These are phyloP conservation scores for Bipolaris zeicola DNA, from an alignment of 2,329 filamentous ascomycete species.

Conservation along the genomic window DNA sequence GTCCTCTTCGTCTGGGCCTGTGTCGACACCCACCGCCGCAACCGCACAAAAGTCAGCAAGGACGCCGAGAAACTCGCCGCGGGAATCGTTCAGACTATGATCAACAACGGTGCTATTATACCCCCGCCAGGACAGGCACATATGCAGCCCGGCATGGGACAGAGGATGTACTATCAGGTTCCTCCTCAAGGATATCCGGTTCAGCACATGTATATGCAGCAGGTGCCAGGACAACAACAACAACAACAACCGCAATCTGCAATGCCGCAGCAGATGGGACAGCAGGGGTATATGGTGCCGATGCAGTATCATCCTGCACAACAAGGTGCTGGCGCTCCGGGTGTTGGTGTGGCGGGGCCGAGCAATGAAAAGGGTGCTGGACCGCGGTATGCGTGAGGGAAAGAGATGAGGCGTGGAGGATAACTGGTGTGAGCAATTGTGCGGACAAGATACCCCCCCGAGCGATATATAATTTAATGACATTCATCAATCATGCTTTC, in stretches of 20 bases:
- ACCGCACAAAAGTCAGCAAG: slow-evolving; percentile 29
- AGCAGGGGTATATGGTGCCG: slow-evolving; percentile 9
- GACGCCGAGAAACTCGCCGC: slow-evolving; percentile 43
- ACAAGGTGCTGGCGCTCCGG: background rate
- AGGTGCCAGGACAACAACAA: slow-evolving; percentile 1
- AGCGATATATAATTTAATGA: background rate
- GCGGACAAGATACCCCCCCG: slow-evolving; percentile 9
- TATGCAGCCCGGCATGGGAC: slow-evolving; percentile 14
- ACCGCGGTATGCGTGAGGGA: slow-evolving; percentile 21
- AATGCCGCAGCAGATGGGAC: slow-evolving; percentile 6
- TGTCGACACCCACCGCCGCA: slow-evolving; percentile 40
- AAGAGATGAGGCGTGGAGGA: background rate
- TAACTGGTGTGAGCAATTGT: background rate
- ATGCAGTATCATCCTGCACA: slow-evolving; percentile 6
- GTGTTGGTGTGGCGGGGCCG: slow-evolving; percentile 4
- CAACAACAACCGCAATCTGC: slow-evolving; percentile 1
- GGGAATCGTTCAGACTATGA: slow-evolving; percentile 44
- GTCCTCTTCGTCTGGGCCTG: slow-evolving; percentile 48
- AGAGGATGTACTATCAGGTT: slow-evolving; percentile 20
- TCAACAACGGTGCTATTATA: slow-evolving; percentile 37
- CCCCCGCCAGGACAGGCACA: slow-evolving; percentile 28
- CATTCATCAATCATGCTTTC: background rate
- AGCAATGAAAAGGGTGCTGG: slow-evolving; percentile 26
- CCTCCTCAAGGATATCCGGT: slow-evolving; percentile 21
- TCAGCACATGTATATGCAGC: slow-evolving; percentile 18